These are phyloP conservation scores for Globisporangium rhizosaccharum DNA, from an alignment of 352 stramenopile species.

Conservation along the genomic window DNA sequence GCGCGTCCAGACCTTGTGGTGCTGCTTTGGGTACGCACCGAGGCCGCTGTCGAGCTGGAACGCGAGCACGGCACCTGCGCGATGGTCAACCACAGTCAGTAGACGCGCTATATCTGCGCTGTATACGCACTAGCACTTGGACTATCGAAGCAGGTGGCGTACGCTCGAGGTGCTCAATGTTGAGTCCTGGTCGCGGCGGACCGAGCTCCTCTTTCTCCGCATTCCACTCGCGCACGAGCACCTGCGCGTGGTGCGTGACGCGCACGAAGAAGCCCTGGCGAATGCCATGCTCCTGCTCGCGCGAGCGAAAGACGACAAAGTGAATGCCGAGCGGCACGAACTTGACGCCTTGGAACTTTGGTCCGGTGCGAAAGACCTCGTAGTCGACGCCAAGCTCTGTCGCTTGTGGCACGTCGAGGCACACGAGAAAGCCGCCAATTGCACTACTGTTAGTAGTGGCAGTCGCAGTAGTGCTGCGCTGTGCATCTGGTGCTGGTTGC, in stretches of 20 bases:
- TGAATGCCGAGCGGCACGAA: conserved; percentile 77
- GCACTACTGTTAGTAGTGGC: conserved; percentile 2
- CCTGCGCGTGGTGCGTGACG: conserved; percentile 49
- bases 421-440: conserved; percentile 73
- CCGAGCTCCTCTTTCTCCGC: conserved; percentile 72
- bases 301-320: conserved; percentile 77
- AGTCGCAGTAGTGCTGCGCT: neutral
- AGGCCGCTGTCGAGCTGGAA: conserved; percentile 82
- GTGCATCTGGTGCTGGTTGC: neutral
- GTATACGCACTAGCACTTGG: too few species aligned
- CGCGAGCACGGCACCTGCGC: conserved; percentile 47
- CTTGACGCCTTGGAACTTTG: conserved; percentile 82
- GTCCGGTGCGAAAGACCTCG: conserved; percentile 74
- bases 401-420: conserved; percentile 65
- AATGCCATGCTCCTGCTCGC: conserved; percentile 74
- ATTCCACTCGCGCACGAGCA: conserved; percentile 76
- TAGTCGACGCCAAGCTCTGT: conserved; percentile 87
- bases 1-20: conserved; percentile 62
- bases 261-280: conserved; percentile 81
- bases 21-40: conserved; percentile 73
- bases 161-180: conserved; percentile 71
- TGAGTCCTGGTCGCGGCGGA: conserved; percentile 39
- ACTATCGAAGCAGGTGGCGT: conserved; percentile 10
- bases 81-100: neutral
- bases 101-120: neutral